phyloP scores from a whole-genome alignment of 805 yeast species.

The Wickerhamomyces queroliae region DNA sequence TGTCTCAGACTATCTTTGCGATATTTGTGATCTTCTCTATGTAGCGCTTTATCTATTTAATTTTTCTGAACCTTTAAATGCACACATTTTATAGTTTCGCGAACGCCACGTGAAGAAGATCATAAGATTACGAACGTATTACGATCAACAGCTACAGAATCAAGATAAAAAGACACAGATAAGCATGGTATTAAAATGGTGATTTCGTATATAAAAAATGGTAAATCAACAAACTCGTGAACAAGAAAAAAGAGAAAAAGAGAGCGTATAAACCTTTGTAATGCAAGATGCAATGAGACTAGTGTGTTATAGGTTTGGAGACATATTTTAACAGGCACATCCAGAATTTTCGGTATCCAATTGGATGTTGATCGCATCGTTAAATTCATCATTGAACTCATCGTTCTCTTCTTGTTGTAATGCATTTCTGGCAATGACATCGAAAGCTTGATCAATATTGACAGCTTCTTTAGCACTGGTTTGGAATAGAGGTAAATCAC shows the following conservation, averaged over 20 bases:
- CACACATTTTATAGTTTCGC: no score
- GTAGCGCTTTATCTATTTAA: no score
- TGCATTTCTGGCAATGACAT: constrained; percentile 92
- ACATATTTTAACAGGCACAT: constrained; percentile 17
- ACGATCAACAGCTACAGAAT: no score
- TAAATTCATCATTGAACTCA: constrained; percentile 88
- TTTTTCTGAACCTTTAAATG: no score
- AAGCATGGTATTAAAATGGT: no score
- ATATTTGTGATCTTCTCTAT: no score
- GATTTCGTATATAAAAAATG: not conserved
- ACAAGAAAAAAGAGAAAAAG: not conserved
- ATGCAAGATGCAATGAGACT: not conserved
- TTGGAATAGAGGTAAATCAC: constrained; percentile 88
- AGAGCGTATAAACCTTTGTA: not conserved
- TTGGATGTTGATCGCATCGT: constrained; percentile 94
- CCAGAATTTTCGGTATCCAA: constrained; percentile 61
- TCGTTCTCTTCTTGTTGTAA: constrained; percentile 91
- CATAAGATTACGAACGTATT: no score
- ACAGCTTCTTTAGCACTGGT: constrained; percentile 97
- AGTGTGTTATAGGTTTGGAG: not conserved
- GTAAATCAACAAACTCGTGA: not conserved
- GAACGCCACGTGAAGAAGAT: no score
- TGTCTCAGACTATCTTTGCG: no score
- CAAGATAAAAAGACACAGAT: no score
- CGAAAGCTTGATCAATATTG: constrained; percentile 93